These are phyloP conservation scores for Aquilaria agallochum DNA, from an alignment of 441 rosid genomes.

Conservation along the genomic window DNA sequence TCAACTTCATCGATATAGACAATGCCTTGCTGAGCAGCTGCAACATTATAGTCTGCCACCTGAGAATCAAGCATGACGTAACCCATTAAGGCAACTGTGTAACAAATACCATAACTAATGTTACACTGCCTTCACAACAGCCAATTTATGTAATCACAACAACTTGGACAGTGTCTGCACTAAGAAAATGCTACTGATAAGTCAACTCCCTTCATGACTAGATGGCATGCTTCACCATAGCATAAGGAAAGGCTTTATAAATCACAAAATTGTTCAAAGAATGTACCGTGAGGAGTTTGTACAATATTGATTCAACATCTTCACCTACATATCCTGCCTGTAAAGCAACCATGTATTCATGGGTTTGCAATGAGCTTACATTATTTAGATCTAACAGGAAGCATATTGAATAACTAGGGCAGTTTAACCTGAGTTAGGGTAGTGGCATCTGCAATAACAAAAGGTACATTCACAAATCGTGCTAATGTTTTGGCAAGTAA, in stretches of 20 bases:
- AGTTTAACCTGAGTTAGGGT: slow-evolving; percentile 79
- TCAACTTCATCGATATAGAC: slow-evolving; percentile 98
- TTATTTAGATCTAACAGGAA: not conserved
- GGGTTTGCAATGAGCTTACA: slow-evolving; percentile 6
- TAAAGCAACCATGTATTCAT: slow-evolving; percentile 6
- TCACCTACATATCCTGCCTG: slow-evolving; percentile 99
- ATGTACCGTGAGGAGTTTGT: slow-evolving; percentile 84
- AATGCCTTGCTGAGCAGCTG: slow-evolving; percentile 99
- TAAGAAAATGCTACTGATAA: too few relatives aligned
- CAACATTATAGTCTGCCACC: slow-evolving; percentile 96
- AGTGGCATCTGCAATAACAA: slow-evolving; percentile 96
- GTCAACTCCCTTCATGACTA: too few relatives aligned
- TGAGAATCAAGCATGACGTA: slow-evolving; percentile 21
- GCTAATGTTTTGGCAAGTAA: slow-evolving; percentile 98
- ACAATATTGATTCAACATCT: slow-evolving; percentile 95
- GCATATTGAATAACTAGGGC: not conserved
- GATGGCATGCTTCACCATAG: too few relatives aligned
- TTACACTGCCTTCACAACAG: too few relatives aligned
- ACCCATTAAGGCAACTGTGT: not conserved
- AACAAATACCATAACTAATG: too few relatives aligned
- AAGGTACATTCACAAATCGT: slow-evolving; percentile 97
- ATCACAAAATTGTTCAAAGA: slow-evolving; percentile 6
- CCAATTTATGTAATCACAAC: too few relatives aligned
- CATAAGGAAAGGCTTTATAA: not conserved
- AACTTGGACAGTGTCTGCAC: too few relatives aligned